Conservation (phyloP, 768 basidiomycete species). For the Gymnopilus junonius region DNA sequence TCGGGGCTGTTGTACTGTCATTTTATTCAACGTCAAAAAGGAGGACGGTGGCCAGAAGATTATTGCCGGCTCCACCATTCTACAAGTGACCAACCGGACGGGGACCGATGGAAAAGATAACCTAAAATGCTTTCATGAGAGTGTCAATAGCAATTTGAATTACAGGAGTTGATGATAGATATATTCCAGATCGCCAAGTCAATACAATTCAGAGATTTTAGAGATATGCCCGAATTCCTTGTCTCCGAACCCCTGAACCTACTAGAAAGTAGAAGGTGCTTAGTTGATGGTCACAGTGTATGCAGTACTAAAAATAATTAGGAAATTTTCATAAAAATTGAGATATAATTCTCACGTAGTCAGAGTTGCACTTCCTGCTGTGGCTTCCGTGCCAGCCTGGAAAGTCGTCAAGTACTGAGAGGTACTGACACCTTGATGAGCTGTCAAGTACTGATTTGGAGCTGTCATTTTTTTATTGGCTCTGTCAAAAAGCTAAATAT, state of each 20-base stretch:
- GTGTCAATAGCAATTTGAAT: too few species aligned
- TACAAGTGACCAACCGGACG: not conserved
- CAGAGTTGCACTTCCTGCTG: constrained; percentile 57
- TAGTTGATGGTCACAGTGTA: constrained; percentile 53
- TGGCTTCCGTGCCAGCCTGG: constrained; percentile 69
- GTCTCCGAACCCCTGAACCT: too few species aligned
- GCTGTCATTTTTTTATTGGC: not conserved
- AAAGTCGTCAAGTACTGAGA: constrained; percentile 62
- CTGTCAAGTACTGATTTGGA: constrained; percentile 52
- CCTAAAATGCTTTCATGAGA: not conserved
- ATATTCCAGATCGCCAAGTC: too few species aligned
- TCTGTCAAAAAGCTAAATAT: not conserved
- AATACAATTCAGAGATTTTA: too few species aligned
- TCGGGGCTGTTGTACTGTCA: constrained; percentile 4
- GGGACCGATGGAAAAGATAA: not conserved
- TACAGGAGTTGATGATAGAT: too few species aligned
- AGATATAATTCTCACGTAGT: constrained; percentile 46
- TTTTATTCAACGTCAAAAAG: constrained; percentile 9
- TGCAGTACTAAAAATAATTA: constrained; percentile 35
- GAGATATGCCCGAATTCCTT: too few species aligned
- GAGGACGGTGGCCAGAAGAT: not conserved
- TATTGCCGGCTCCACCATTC: not conserved
- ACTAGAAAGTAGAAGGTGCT: constrained; percentile 7
- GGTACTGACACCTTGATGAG: constrained; percentile 45
- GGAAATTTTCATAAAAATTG: not conserved